Evolutionary conservation across 1,284 basidiomycete genomes (phyloP), one percentile per base, ranked within the genome.

Genomic region (Butyriboletus appendiculatus): DNA sequence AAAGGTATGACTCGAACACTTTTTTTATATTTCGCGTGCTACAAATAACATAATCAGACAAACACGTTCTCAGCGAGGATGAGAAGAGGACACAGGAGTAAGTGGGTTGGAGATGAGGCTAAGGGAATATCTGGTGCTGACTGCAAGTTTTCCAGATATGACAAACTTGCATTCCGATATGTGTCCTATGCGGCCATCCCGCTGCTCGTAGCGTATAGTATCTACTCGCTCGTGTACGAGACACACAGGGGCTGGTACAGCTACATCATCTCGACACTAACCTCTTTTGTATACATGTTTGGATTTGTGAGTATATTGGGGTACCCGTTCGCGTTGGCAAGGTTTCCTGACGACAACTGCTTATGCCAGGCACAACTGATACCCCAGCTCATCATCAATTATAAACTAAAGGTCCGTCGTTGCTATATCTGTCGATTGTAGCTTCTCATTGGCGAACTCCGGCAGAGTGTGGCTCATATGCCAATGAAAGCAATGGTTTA

Each of bases 61-160:
- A 98, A 73, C 94, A 98, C 67, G 87, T 93, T 55, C 79, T 98
- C 14, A 90, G 81, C 57, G 94, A 96, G 66, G 95, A 98, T 63
- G 96, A 98, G 76, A 93, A 91, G 78, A 95, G 90, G 76, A 98
- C 96, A n/a, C 94, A 98, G 72, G 94, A 98, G 86, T 96, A 76
- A 70, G 88, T 70, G 20, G 35, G 16, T 38, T 20, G 45, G 43
- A 30, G 42, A 48, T 38, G 9, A n/a, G n/a, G n/a, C 12, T 16
- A 24, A 16, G 10, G 26, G 9, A 66, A 65, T 75, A 62, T 58
- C 42, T 58, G 56, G 41, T 9, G 22, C 42, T 61, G 51, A 58
- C 52, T 40, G 42, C 43, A 34, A 24, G 45, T 28, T 60, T 47
- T 48, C 24, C 61, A 90, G 89, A 75, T 92, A 87, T 66, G 92